Conservation (phyloP, 177 flowering plant species). For the Viscum album region DNA sequence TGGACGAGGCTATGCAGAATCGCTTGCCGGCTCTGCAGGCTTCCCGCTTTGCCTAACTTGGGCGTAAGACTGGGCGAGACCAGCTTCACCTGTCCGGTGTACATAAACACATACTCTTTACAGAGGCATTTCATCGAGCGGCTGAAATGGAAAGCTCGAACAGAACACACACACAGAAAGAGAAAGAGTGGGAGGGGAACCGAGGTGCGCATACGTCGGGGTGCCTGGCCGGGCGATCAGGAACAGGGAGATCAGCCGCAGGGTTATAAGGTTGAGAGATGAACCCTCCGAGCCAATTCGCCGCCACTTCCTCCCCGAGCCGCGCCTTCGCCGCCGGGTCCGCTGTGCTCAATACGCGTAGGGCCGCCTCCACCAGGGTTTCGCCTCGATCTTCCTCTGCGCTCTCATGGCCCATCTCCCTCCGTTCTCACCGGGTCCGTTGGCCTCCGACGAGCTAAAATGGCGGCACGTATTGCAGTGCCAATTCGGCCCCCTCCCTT, state of each 20-base stretch:
- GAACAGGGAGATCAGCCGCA: slow-evolving; percentile 34
- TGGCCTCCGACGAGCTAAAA: no score
- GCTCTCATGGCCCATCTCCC: no score
- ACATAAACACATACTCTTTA: background rate
- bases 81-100: slow-evolving; percentile 50
- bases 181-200: background rate
- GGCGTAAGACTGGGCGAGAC: slow-evolving; percentile 85
- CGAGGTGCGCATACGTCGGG: slow-evolving; percentile 28
- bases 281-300: slow-evolving; percentile 52
- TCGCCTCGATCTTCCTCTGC: slow-evolving; percentile 15
- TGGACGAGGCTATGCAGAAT: slow-evolving; percentile 79
- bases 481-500: no score
- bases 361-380: slow-evolving; percentile 68
- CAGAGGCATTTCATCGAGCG: slow-evolving; percentile 47
- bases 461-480: no score
- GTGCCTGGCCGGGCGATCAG: slow-evolving; percentile 78
- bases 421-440: no score
- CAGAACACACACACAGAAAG: no score
- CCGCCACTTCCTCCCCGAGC: slow-evolving; percentile 58
- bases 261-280: slow-evolving; percentile 38
- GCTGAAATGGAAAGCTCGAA: background rate
- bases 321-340: slow-evolving; percentile 76
- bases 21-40: slow-evolving; percentile 80
- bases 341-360: slow-evolving; percentile 52
- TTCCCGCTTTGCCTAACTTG: slow-evolving; percentile 85